These are phyloP conservation scores for Acanthamoeba royreba DNA, from an alignment of 208 protist genomes.

Conservation along the genomic window DNA sequence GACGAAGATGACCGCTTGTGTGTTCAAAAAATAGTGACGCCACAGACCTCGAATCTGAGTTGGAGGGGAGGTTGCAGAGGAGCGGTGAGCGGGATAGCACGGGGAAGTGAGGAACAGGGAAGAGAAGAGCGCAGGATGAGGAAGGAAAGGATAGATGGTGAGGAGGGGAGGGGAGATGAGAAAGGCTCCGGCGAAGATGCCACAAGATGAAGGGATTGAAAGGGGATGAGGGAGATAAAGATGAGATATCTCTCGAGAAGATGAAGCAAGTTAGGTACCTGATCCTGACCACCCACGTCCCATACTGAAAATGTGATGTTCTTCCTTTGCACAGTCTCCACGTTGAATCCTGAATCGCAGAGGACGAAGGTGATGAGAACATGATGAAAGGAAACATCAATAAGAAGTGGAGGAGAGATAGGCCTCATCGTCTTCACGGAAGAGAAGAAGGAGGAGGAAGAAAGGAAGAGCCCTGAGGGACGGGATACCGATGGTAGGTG, in stretches of 20 bases:
- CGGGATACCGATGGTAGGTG: constrained; percentile 83
- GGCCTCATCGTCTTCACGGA: background rate
- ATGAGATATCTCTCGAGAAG: too few relatives aligned
- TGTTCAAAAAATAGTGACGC: constrained; percentile 88
- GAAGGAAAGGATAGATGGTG: too few relatives aligned
- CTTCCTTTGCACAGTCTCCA: constrained; percentile 92
- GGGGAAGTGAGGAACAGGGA: background rate
- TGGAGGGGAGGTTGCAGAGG: background rate
- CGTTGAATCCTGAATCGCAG: constrained; percentile 71
- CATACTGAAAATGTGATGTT: constrained; percentile 97
- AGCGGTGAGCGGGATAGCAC: background rate
- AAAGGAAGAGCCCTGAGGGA: background rate
- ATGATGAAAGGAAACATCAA: background rate
- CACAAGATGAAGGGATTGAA: too few relatives aligned
- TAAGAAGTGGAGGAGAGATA: background rate
- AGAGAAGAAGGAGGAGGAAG: background rate
- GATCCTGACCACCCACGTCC: constrained; percentile 70
- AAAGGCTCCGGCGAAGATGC: too few relatives aligned
- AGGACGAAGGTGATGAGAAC: background rate
- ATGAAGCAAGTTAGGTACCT: background rate
- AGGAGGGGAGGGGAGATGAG: background rate
- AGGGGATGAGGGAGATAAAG: too few relatives aligned
- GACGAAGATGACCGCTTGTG: constrained; percentile 89
- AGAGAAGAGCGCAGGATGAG: background rate
- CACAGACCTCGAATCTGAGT: constrained; percentile 79